phyloP scores from a whole-genome alignment of 176 grass and related monocot species.

The Tillandsia leiboldiana region DNA sequence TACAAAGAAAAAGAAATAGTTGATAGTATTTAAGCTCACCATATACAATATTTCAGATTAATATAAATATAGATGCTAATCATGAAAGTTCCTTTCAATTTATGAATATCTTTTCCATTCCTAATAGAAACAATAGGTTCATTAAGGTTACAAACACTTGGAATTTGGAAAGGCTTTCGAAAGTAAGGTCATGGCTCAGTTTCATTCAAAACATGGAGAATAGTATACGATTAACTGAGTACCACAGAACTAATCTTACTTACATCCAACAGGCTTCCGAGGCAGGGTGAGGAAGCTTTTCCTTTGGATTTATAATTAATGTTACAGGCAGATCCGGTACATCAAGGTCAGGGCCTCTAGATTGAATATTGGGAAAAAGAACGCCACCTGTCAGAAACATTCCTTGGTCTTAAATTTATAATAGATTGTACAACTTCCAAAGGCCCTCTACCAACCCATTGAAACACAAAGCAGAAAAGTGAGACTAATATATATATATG shows the following conservation, averaged over 20 bases:
- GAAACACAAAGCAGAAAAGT: neutral
- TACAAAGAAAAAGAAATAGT: slow-evolving; percentile 20
- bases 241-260: slow-evolving; percentile 19
- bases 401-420: neutral
- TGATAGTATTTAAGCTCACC: neutral
- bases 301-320: slow-evolving; percentile 29
- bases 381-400: slow-evolving; percentile 12
- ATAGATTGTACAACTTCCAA: neutral
- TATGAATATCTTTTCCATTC: too few relatives aligned
- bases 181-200: neutral
- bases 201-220: neutral
- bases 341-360: neutral
- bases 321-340: slow-evolving; percentile 16
- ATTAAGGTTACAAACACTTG: too few relatives aligned
- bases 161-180: neutral
- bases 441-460: neutral
- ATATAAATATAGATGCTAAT: too few relatives aligned
- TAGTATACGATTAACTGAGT: neutral
- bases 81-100: too few relatives aligned
- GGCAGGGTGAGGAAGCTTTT: slow-evolving; percentile 18
- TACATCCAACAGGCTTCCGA: slow-evolving; percentile 51
- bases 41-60: too few relatives aligned
- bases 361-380: neutral
- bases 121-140: too few relatives aligned
- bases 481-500: too few relatives aligned